A percentile compares a stretch with the other conserved stretches of the same genome.
Conservation (phyloP, 257 asterid genomes). For the Eucommia ulmoides region DNA sequence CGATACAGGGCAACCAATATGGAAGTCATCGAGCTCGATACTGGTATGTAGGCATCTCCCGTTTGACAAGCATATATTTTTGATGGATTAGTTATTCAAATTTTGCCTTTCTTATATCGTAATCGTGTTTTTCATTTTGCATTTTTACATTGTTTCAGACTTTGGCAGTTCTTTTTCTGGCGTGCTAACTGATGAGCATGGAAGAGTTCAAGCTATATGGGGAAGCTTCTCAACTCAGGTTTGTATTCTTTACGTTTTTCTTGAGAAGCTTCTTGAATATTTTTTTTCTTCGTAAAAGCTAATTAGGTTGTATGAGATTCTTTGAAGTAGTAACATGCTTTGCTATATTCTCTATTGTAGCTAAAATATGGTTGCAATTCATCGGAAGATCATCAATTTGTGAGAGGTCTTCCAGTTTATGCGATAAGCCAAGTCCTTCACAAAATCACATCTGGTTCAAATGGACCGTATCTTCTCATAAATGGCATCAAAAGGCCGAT, state of each 20-base stretch:
- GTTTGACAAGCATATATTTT: background rate
- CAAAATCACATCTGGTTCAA: slow-evolving; percentile 48
- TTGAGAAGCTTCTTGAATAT: no score
- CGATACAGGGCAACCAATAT: slow-evolving; percentile 93
- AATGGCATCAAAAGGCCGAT: slow-evolving; percentile 79
- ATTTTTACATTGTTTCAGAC: slow-evolving; percentile 46
- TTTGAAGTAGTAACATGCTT: slow-evolving; percentile 11
- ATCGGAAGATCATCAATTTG: slow-evolving; percentile 92
- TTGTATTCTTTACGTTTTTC: slow-evolving; percentile 17
- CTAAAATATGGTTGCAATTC: slow-evolving; percentile 70
- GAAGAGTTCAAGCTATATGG: slow-evolving; percentile 94
- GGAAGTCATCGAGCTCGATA: slow-evolving; percentile 98
- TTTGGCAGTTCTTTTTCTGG: slow-evolving; percentile 96
- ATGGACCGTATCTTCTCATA: slow-evolving; percentile 59
- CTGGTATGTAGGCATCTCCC: slow-evolving; percentile 33
- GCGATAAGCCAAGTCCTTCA: slow-evolving; percentile 62
- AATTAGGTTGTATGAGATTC: no score
- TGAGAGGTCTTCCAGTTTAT: slow-evolving; percentile 82
- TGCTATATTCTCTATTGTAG: slow-evolving; percentile 32
- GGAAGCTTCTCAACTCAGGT: slow-evolving; percentile 99
- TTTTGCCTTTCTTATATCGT: background rate
- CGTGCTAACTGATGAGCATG: slow-evolving; percentile 86
- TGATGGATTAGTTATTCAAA: slow-evolving; percentile 13
- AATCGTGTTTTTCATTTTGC: no score
- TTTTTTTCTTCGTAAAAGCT: no score